phyloP scores from a whole-genome alignment of 768 basidiomycete species.

The Boletus pseudo-olivaceus region DNA sequence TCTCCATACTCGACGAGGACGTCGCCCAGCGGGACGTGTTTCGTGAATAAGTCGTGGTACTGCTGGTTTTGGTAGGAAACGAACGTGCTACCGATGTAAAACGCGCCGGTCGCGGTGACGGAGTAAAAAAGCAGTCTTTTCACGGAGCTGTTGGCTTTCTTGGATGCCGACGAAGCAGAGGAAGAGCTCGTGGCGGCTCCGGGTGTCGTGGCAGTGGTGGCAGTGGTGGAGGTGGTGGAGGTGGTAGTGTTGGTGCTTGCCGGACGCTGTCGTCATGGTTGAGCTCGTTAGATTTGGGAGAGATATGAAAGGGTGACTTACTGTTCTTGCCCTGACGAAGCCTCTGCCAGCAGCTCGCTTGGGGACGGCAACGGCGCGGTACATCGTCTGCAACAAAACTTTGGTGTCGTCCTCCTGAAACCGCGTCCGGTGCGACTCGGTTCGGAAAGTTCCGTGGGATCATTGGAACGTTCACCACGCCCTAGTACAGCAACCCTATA shows the following conservation, averaged over 20 bases:
- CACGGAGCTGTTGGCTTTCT: conserved; percentile 53
- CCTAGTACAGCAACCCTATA: too few relatives aligned
- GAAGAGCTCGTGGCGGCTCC: conserved; percentile 18
- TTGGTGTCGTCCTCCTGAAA: neutral
- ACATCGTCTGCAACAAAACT: conserved; percentile 30
- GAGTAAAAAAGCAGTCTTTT: conserved; percentile 66
- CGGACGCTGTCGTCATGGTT: conserved; percentile 44
- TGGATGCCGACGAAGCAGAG: conserved; percentile 30
- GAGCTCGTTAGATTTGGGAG: neutral
- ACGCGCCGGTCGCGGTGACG: conserved; percentile 62
- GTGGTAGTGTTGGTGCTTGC: conserved; percentile 50
- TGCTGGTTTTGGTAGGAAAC: conserved; percentile 69
- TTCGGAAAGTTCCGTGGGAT: conserved; percentile 2
- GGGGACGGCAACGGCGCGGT: conserved; percentile 55
- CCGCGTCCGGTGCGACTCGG: neutral
- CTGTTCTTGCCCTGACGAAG: conserved; percentile 55
- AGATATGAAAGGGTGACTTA: conserved; percentile 24
- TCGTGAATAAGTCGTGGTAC: conserved; percentile 85
- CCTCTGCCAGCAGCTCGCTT: conserved; percentile 49
- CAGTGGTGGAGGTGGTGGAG: neutral
- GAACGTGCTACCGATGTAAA: conserved; percentile 82
- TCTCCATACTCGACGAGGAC: conserved; percentile 80
- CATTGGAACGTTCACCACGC: too few relatives aligned
- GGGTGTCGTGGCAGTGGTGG: conserved; percentile 40
- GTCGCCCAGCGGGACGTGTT: conserved; percentile 74